phyloP scores from a whole-genome alignment of 208 protist species.

The Trypanosoma melophagium region DNA sequence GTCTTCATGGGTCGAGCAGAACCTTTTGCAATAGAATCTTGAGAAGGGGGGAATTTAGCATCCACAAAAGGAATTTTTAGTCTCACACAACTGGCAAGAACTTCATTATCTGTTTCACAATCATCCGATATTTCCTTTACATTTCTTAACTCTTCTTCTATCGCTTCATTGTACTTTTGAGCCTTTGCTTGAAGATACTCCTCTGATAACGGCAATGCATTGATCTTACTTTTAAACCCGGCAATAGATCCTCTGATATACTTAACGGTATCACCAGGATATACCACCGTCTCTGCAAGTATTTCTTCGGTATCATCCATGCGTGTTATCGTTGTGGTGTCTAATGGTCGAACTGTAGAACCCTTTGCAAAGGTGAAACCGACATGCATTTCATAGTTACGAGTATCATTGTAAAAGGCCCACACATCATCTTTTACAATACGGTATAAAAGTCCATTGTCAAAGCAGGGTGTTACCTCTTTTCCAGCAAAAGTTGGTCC shows the following conservation, averaged over 20 bases:
- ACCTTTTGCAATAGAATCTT: slow-evolving; percentile 23
- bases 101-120: slow-evolving; percentile 15
- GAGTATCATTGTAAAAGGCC: slow-evolving; percentile 44
- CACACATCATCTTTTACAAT: slow-evolving; percentile 42
- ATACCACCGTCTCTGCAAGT: slow-evolving; percentile 21
- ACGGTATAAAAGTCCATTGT: slow-evolving; percentile 40
- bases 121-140: slow-evolving; percentile 9
- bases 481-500: slow-evolving; percentile 16
- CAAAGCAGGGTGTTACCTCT: slow-evolving; percentile 29
- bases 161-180: slow-evolving; percentile 4
- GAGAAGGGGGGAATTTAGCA: slow-evolving; percentile 30
- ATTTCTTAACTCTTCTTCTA: slow-evolving; percentile 17
- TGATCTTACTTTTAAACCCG: slow-evolving; percentile 33
- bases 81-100: slow-evolving; percentile 25
- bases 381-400: slow-evolving; percentile 32
- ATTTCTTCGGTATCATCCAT: slow-evolving; percentile 9
- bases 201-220: slow-evolving; percentile 57
- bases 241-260: slow-evolving; percentile 24
- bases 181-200: slow-evolving; percentile 26
- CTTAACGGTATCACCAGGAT: slow-evolving; percentile 31
- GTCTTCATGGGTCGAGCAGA: slow-evolving; percentile 17
- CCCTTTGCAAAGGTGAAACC: slow-evolving; percentile 21
- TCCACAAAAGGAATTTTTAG: slow-evolving; percentile 33
- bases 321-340: slow-evolving; percentile 18
- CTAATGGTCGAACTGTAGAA: slow-evolving; percentile 18